These are phyloP conservation scores for Erigeron canadensis DNA, from an alignment of 129 eudicot genomes.

Conservation along the genomic window DNA sequence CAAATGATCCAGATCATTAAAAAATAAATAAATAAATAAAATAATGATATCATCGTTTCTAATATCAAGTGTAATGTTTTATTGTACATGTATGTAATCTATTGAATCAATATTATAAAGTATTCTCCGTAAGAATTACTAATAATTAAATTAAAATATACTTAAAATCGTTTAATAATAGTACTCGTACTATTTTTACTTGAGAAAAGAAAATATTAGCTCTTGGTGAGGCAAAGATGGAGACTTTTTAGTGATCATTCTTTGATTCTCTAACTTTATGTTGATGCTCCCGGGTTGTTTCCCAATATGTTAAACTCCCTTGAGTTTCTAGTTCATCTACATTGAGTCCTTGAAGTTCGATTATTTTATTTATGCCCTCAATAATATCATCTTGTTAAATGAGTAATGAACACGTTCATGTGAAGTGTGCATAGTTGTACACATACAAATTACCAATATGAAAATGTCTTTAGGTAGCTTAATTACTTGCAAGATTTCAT, in stretches of 20 bases:
- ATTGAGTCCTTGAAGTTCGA: background rate
- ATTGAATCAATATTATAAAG: no score
- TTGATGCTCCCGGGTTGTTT: constrained; percentile 21
- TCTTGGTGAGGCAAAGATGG: constrained; percentile 29
- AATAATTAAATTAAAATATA: no score
- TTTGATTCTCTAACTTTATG: constrained; percentile 17
- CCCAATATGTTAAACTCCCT: constrained; percentile 21
- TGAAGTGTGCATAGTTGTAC: background rate
- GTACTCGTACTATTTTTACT: no score
- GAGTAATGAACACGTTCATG: background rate
- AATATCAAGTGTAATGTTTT: no score
- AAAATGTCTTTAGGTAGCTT: background rate
- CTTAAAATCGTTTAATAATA: no score
- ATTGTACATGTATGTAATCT: no score
- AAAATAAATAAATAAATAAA: no score
- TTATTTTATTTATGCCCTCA: background rate
- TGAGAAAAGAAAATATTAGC: no score
- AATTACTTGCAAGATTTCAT: constrained; percentile 19
- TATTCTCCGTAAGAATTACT: no score
- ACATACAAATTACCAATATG: background rate
- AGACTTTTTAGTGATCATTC: constrained; percentile 33
- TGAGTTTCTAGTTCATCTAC: constrained; percentile 3
- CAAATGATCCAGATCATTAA: no score
- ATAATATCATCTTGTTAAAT: background rate
- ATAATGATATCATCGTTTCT: no score